Conservation (phyloP, 2,329 filamentous ascomycete species). For the Sporothrix mexicana region DNA sequence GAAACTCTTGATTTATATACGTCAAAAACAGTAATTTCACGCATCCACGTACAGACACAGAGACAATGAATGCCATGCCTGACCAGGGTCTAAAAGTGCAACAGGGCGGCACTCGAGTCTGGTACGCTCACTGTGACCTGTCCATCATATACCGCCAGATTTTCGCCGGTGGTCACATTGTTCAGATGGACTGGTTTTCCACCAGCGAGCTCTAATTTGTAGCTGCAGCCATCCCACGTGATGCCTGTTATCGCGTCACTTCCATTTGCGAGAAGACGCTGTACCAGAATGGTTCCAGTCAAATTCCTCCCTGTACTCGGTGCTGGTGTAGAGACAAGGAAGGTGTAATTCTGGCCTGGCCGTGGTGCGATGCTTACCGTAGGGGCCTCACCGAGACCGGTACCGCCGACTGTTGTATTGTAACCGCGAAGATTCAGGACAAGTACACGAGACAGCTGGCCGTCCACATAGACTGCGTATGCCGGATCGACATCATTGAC, state of each 20-base stretch:
- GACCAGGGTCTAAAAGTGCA: constrained; percentile 37
- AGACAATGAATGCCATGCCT: neutral
- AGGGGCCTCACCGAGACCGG: constrained; percentile 40
- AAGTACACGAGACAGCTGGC: constrained; percentile 54
- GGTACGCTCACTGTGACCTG: constrained; percentile 44
- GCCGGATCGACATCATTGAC: constrained; percentile 50
- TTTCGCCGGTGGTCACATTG: constrained; percentile 59
- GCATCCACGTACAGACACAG: neutral
- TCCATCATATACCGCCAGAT: constrained; percentile 39
- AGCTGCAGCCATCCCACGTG: constrained; percentile 66
- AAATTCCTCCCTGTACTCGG: too few species aligned
- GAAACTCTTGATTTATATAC: too few species aligned
- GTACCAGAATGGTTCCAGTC: constrained; percentile 33
- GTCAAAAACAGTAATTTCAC: neutral
- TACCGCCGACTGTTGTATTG: constrained; percentile 61
- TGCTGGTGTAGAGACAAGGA: constrained; percentile 40
- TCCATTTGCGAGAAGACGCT: constrained; percentile 64
- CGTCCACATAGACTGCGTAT: constrained; percentile 58
- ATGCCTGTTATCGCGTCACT: constrained; percentile 66
- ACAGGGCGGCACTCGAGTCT: constrained; percentile 52
- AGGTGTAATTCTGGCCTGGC: constrained; percentile 49
- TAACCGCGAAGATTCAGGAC: constrained; percentile 65
- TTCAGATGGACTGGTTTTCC: constrained; percentile 59
- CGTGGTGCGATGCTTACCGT: constrained; percentile 41
- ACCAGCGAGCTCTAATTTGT: constrained; percentile 62